A percentile compares a stretch with the other conserved stretches of the same genome.
These are phyloP conservation scores for Penicillium expansum DNA, from an alignment of 2,329 filamentous ascomycete species.

Conservation along the genomic window DNA sequence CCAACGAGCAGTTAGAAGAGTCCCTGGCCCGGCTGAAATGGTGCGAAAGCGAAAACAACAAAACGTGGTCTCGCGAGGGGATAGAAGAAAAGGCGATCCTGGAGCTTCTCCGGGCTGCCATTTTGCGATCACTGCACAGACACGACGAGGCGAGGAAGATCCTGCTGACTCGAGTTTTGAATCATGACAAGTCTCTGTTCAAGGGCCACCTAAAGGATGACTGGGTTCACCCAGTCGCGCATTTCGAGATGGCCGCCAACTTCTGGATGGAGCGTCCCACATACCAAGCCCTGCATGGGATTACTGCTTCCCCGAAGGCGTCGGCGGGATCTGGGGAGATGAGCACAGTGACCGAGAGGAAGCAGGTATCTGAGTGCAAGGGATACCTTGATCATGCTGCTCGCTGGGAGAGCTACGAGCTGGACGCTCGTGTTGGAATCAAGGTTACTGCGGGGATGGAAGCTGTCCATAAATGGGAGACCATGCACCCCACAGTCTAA, in stretches of 20 bases:
- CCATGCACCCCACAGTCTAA: slow-evolving; percentile 20
- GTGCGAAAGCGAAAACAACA: slow-evolving; percentile 60
- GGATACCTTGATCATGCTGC: slow-evolving; percentile 57
- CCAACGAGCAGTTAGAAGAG: slow-evolving; percentile 59
- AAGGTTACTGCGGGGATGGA: slow-evolving; percentile 49
- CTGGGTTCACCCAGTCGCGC: slow-evolving; percentile 69
- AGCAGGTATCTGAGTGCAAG: slow-evolving; percentile 52
- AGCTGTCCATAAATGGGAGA: slow-evolving; percentile 46
- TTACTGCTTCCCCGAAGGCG: neutral
- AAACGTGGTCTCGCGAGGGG: slow-evolving; percentile 51
- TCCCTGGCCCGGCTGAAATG: slow-evolving; percentile 66
- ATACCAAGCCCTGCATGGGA: slow-evolving; percentile 37
- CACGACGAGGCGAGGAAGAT: slow-evolving; percentile 64
- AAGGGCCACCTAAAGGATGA: slow-evolving; percentile 52
- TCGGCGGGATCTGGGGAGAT: neutral
- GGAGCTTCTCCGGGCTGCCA: slow-evolving; percentile 63
- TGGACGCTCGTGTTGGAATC: slow-evolving; percentile 57
- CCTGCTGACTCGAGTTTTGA: slow-evolving; percentile 62
- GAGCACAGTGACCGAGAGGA: slow-evolving; percentile 27
- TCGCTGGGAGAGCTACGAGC: slow-evolving; percentile 60
- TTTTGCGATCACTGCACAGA: slow-evolving; percentile 62
- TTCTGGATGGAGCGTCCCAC: slow-evolving; percentile 66
- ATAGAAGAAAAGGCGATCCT: slow-evolving; percentile 63
- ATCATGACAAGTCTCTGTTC: slow-evolving; percentile 53
- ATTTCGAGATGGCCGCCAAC: slow-evolving; percentile 83